Percentiles rank a stretch among this genome's conserved stretches.
Evolutionary conservation across 306 rosid genomes (phyloP).

Genomic region (Senna tora): DNA sequence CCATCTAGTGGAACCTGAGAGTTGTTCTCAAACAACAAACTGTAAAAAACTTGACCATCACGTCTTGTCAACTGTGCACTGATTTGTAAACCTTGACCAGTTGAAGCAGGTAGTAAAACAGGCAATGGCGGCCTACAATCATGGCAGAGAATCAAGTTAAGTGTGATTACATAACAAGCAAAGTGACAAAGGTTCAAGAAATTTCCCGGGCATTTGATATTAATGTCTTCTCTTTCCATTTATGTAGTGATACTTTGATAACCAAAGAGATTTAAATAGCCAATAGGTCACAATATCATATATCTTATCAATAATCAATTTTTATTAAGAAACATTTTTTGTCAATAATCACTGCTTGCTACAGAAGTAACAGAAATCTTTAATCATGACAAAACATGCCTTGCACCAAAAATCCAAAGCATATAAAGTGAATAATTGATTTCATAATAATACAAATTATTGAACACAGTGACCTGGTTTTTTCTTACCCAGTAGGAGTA

Average conservation of each 20-base stretch:
- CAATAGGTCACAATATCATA: background rate
- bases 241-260: background rate
- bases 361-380: background rate
- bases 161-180: slow-evolving; percentile 28
- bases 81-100: slow-evolving; percentile 96
- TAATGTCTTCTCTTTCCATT: slow-evolving; percentile 17
- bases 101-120: slow-evolving; percentile 70
- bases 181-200: slow-evolving; percentile 26
- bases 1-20: slow-evolving; percentile 85
- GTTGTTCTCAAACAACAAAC: slow-evolving; percentile 81
- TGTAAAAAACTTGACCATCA: slow-evolving; percentile 89
- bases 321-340: no score
- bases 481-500: slow-evolving; percentile 79
- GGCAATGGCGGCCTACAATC: slow-evolving; percentile 85
- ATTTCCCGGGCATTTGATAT: slow-evolving; percentile 9
- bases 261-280: background rate
- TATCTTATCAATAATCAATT: background rate
- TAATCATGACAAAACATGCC: slow-evolving; percentile 19
- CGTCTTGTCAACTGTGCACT: slow-evolving; percentile 81
- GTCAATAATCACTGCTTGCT: slow-evolving; percentile 2
- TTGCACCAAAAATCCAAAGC: slow-evolving; percentile 31
- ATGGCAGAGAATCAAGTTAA: slow-evolving; percentile 41
- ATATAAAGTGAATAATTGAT: slow-evolving; percentile 8
- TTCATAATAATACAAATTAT: slow-evolving; percentile 25
- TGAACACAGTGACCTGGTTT: slow-evolving; percentile 7